Base-by-base conservation (phyloP, 2,329 filamentous ascomycete genomes). In the Colletotrichum simmondsii region DNA sequence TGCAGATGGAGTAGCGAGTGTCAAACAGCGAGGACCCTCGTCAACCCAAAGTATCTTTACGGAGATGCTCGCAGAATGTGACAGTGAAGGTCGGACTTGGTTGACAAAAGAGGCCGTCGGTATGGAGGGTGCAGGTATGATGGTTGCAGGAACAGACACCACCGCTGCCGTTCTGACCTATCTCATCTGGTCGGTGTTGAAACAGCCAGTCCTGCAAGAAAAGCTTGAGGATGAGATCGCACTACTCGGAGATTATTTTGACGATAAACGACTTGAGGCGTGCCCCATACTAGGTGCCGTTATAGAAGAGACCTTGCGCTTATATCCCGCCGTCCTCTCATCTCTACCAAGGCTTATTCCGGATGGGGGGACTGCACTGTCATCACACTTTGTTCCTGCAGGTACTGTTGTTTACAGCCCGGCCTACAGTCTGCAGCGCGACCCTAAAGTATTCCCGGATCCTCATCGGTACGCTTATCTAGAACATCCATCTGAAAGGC, bases 141-240 rank as follows among this genome's bases (percentile, higher is more conserved):
- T 89, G 65, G 73, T 86, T 6, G 88, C 87, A 1, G 88, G 88
- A 3, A 87, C 82, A 42, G 87, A 89, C 70, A 90, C 88, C 0
- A 89, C 87, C 0, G 84, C 87, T 1, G 81, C 83, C 16, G 85
- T 86, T 0, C 72, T 89, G 49, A 89, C 87, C 0, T 89, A 88
- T 67, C 77, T 87, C 0, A 75, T 85, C 6, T 88, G 83, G 83
- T 76, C 78, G 2, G 77, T 86, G 10, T 82, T 80, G 72, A 69
- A 74, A 12, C 72, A 80, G 22, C 77, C 79, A 0, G 65, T 76
- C 0, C 64, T 85, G 28, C 78, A 79, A 53, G 74, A 77, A 2
- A 74, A 69, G 12, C 78, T 88, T 0, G 75, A 83, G 0, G 67
- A 77, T 1, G 83, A 85, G 74, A 73, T 87, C 0, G 73, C 65